Conservation (phyloP, 2,329 filamentous ascomycete species). For the Leptographium flavum region DNA sequence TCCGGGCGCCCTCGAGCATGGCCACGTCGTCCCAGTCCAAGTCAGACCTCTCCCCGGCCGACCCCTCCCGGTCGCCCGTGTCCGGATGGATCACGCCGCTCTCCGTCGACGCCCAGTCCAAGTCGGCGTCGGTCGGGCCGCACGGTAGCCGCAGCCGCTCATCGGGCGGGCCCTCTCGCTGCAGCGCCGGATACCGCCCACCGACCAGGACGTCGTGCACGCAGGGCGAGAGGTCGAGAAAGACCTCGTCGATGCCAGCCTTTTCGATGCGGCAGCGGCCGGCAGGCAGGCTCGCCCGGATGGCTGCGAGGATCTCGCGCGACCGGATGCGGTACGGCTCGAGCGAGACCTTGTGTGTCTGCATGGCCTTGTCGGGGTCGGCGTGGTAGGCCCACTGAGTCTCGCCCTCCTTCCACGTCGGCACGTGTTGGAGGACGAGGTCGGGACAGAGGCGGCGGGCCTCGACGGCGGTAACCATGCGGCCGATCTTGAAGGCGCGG, state of each 20-base stretch:
- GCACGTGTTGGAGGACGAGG: conserved; percentile 80
- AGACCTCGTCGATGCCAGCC: conserved; percentile 90
- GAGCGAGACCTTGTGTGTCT: conserved; percentile 82
- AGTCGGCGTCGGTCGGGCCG: background rate
- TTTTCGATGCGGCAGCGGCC: conserved; percentile 59
- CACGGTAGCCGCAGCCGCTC: conserved; percentile 59
- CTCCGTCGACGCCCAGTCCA: conserved; percentile 10
- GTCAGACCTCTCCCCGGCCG: conserved; percentile 35
- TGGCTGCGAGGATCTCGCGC: conserved; percentile 61
- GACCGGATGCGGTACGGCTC: conserved; percentile 85
- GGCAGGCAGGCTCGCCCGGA: conserved; percentile 58
- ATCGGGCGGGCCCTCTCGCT: conserved; percentile 52
- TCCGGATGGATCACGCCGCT: conserved; percentile 7
- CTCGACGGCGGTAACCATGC: conserved; percentile 67
- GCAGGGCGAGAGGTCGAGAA: conserved; percentile 78
- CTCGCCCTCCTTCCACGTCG: conserved; percentile 86
- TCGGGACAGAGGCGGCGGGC: conserved; percentile 77
- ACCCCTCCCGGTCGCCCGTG: background rate
- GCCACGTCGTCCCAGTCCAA: conserved; percentile 95
- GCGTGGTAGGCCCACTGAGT: conserved; percentile 83
- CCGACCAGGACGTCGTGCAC: conserved; percentile 61
- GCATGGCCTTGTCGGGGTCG: conserved; percentile 65
- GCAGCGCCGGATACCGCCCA: conserved; percentile 54
- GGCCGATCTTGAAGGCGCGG: conserved; percentile 60
- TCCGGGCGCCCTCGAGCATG: conserved; percentile 76